phyloP scores from a whole-genome alignment of 495 filamentous ascomycete species.

The Xylaria bambusicola region DNA sequence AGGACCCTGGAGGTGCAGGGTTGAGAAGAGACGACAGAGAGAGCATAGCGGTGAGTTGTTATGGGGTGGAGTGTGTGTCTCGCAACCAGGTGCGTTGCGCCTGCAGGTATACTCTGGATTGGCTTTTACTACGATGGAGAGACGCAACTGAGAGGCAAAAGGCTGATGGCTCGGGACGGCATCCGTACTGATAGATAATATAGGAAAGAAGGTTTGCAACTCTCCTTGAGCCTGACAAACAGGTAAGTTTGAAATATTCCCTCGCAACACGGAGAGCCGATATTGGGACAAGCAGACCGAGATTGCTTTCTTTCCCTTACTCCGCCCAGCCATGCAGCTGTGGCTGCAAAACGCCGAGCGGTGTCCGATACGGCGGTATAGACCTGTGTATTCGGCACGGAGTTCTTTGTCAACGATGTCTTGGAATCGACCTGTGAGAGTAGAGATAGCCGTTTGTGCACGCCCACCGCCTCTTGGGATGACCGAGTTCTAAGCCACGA shows the following conservation, averaged over 20 bases:
- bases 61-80: slow-evolving; percentile 30
- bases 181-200: slow-evolving; percentile 35
- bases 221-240: slow-evolving; percentile 38
- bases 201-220: slow-evolving; percentile 29
- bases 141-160: slow-evolving; percentile 23
- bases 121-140: slow-evolving; percentile 14
- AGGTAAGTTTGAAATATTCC: slow-evolving; percentile 31
- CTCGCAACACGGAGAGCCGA: slow-evolving; percentile 34
- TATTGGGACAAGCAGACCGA: slow-evolving; percentile 43
- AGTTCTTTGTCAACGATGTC: slow-evolving; percentile 45
- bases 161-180: slow-evolving; percentile 34
- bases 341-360: slow-evolving; percentile 38
- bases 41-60: slow-evolving; percentile 48
- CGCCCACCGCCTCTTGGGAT: slow-evolving; percentile 48
- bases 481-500: slow-evolving; percentile 41
- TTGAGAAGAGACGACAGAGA: slow-evolving; percentile 63
- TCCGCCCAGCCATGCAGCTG: slow-evolving; percentile 40
- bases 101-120: slow-evolving; percentile 33
- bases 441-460: slow-evolving; percentile 43
- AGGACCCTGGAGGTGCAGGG: slow-evolving; percentile 49
- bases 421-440: slow-evolving; percentile 48
- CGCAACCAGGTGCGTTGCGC: slow-evolving; percentile 31
- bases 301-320: slow-evolving; percentile 40
- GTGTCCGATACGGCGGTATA: slow-evolving; percentile 35
- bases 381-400: slow-evolving; percentile 44